Evolutionary conservation across 2,329 filamentous ascomycete genomes (phyloP), one percentile per base, ranked within the genome.

Genomic region (Amesomyces nigricolor): DNA sequence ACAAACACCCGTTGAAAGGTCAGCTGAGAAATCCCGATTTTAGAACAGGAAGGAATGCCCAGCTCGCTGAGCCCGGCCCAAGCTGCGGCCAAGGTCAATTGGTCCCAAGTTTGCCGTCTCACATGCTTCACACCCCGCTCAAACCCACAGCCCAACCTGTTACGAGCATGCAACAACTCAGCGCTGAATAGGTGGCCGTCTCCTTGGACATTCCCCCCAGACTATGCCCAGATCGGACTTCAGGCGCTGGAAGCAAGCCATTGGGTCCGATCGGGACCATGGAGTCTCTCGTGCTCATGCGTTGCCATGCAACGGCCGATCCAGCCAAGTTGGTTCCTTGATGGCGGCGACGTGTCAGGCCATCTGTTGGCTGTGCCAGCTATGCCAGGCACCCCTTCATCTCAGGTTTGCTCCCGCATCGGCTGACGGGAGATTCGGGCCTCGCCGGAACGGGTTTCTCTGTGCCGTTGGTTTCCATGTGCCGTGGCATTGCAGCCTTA

Each of bases 281-380:
- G 11, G 5, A 13, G 22, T 37, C 11, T 4, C 17, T 26, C 22
- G 22, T 4, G 22, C 22, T 26, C 22, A 26, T 26, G 16, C 37
- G 32, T 29, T 48, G 38, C 17, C 39, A 11, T 43, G 38, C 49
- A 45, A 53, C 30, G 19, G 29, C 30, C n/a, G 26, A 39, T 6
- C 51, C 22, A 26, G 22, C 19, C 17, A 29, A 43, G 42, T 26
- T 43, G 29, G 37, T 48, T n/a, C 37, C 35, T 51, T 22, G 37
- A 10, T 8, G 39, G 19, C 46, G 40, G 30, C 50, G 49, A 59
- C 58, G 58, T 59, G 58, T 59, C 58, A 59, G 53, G 54, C 51
- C 53, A 51, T 37, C 40, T 32, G 45, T 30, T 40, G 37, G 26
- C 47, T 43, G n/a, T n/a, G 47, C 43, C 44, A 56, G 43, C 47